Base-by-base conservation (phyloP, 1,284 basidiomycete species). In the Hemileia vastatrix region DNA sequence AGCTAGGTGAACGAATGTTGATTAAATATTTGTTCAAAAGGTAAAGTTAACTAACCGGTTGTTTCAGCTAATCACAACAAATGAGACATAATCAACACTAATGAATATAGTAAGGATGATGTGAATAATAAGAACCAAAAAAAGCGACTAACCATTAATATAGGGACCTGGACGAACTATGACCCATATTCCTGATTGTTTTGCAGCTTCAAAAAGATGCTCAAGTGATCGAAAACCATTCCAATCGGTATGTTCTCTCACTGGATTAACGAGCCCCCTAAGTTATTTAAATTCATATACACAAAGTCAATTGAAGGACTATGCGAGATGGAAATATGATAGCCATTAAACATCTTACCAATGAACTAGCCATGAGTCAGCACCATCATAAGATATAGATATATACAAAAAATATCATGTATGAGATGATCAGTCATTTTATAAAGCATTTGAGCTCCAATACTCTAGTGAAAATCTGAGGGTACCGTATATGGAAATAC, bases 231-330 rank as follows among this genome's bases (percentile, higher is more conserved):
- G 36, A 44, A 54, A 61, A 15, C 58, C 58, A 54, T 19, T 54
- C 58, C 58, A 61, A 47, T 61, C 44, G n/a, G 58, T 61, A 19
- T 44, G 53, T 33, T 51, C 58, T 13, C 54, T 61, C 6, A 54
- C 9, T 13, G 58, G 58, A 54, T 61, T 61, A 51, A 61, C 58
- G 15, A 61, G 51, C 23, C 58, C 58, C 58, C 58, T 61, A 4
- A 11, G 19, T 36, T 5, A 36, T 32, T n/a, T n/a, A n/a, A n/a
- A n/a, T n/a, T n/a, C n/a, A n/a, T n/a, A n/a, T n/a, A n/a, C n/a
- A n/a, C n/a, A n/a, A n/a, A n/a, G n/a, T n/a, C n/a, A n/a, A n/a
- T n/a, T n/a, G n/a, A n/a, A n/a, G n/a, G n/a, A n/a, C n/a, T n/a
- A n/a, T n/a, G n/a, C n/a, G n/a, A n/a, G n/a, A n/a, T n/a, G n/a